Conservation (phyloP, 23 red algal species). For the Agarophyton chilense region DNA sequence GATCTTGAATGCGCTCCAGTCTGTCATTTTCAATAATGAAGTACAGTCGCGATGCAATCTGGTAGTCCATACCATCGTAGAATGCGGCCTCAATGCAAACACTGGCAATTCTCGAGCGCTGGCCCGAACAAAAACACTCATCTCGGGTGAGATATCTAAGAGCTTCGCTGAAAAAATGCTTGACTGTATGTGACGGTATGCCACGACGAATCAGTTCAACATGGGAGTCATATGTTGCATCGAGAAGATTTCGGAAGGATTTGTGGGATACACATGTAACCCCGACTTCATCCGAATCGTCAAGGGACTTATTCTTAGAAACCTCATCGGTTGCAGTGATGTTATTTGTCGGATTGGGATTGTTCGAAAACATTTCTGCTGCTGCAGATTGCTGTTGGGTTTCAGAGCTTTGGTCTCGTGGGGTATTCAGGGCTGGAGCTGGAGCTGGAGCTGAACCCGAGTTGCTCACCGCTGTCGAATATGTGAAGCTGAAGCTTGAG, state of each 20-base stretch:
- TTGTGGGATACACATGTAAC: background rate
- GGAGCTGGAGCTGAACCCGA: background rate
- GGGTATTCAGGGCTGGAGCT: background rate
- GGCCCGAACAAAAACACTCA: background rate
- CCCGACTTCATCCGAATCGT: background rate
- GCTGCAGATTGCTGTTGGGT: background rate
- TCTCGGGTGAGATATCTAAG: background rate
- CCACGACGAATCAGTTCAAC: constrained; percentile 3
- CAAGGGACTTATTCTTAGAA: background rate
- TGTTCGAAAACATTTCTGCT: background rate
- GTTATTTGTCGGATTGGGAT: background rate
- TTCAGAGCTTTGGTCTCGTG: background rate
- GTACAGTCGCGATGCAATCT: background rate
- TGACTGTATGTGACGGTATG: background rate
- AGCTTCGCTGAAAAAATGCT: background rate
- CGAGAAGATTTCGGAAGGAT: background rate
- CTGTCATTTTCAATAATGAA: background rate
- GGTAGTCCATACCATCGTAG: background rate
- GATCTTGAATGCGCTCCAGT: background rate
- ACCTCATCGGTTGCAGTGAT: background rate
- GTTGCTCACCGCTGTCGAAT: background rate
- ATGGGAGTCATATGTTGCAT: background rate
- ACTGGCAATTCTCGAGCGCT: background rate
- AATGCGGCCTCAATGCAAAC: background rate
- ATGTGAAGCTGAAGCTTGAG: background rate